Evolutionary conservation across 2,329 filamentous ascomycete species (phyloP), one percentile per base, ranked within the genome.

Genomic region (Fusarium coicis): DNA sequence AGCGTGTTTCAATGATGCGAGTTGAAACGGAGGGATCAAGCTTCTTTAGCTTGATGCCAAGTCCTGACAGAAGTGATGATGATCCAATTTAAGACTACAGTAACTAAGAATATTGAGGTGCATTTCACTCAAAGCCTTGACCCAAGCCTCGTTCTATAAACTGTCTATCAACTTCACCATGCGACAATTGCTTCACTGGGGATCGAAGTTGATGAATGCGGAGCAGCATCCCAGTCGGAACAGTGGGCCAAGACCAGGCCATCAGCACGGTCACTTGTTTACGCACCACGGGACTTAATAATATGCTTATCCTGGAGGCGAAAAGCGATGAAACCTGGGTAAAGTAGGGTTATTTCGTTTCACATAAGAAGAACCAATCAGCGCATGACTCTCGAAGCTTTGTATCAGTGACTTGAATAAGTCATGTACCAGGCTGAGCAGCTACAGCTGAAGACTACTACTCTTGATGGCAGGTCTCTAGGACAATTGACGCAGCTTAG

Each of bases 381-480:
- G 26, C 52, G 9, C 53, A 56, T 34, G 39, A 34, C 37, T 32
- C 55, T 50, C n/a, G 9, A 23, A 12, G 0, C 14, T 8, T 11
- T 15, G 1, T 4, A 23, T 2, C 34, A 1, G 12, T 4, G 15
- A 26, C 10, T 30, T 10, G 4, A 18, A 18, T 40, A 19, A 28
- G 34, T 54, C 34, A 5, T 53, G 18, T 1, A 7, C 19, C 0
- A 3, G 23, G 0, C 26, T 23, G 30, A 34, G 21, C 10, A 23
- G 21, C 11, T 32, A 28, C 28, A 7, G 28, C 28, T 23, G 11
- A 7, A 34, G 10, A 50, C 7, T 14, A 1, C 21, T 50, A 2
- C 1, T 14, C 3, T 23, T 2, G 0, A 10, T 0, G 0, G 5
- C 15, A 10, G 1, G 0, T 23, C 5, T 4, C 2, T 0, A 32